Evolutionary conservation across 257 asterid species (phyloP), one percentile per base, ranked within the genome.

Genomic region (Henckelia pumila): DNA sequence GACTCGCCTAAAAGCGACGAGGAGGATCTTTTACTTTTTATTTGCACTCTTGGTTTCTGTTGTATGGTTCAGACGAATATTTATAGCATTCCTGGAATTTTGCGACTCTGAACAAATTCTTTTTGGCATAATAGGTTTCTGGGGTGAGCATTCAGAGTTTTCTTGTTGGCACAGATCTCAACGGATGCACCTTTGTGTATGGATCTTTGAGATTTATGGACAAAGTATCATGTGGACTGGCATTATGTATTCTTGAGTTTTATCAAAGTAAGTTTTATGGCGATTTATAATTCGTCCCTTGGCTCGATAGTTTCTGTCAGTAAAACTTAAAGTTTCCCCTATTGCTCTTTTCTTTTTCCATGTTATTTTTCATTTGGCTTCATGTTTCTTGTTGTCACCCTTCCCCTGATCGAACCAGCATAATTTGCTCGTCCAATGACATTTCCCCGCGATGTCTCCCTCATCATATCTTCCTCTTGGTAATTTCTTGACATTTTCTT

Each of bases 141-240:
- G 96, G 88, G 59, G 82, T 81, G 55, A 83, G 96, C 90, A 86
- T 91, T 96, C 96, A 91, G 85, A 91, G 98, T 73, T 79, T 81
- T 71, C 82, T 91, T 56, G 96, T 91, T 5, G 95, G 95, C 50
- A 77, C 70, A 64, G 95, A 91, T 80, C 81, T 91, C 55, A 80
- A 89, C 58, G 98, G 96, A 61, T 89, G 96, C 64, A 95, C 98
- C 32, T 91, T 91, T 56, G 96, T 91, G 6, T 91, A 89, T 61
- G 96, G 98, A 32, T 89, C 96, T 14, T 73, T 91, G 81, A 91
- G 96, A 80, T 91, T 89, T 66, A 7, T 91, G 76, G 98, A 91
- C 78, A 91, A 89, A 78, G 81, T 89, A 59, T 56, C 82, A 30
- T 89, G 96, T 44, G 98, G 98, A 19, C 30, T 91, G 25, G 96